A percentile compares a stretch with the other conserved stretches of the same genome.
Conservation (phyloP, 352 stramenopile species). For the Globisporangium viniferum region DNA sequence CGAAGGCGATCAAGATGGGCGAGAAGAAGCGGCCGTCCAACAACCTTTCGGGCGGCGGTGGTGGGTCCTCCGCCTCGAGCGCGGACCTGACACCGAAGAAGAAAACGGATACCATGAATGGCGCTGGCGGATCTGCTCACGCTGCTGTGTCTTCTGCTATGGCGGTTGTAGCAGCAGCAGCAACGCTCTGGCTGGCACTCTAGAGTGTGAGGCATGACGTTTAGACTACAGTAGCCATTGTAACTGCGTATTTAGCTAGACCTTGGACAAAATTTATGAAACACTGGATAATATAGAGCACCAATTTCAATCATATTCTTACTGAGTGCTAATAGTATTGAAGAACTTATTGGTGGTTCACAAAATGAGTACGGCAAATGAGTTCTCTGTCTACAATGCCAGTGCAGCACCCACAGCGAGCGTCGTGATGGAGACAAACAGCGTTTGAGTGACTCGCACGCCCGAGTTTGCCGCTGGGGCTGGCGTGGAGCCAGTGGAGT, state of each 20-base stretch:
- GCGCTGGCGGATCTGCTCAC: background rate
- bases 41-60: background rate
- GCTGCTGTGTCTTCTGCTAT: background rate
- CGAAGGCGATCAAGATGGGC: background rate
- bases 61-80: background rate
- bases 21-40: background rate
- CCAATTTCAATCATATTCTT: background rate
- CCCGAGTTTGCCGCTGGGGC: background rate
- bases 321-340: background rate
- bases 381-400: background rate
- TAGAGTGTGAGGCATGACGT: background rate
- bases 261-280: background rate
- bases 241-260: background rate
- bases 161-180: background rate
- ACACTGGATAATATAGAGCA: background rate
- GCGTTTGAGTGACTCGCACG: background rate
- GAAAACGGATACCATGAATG: slow-evolving; percentile 45
- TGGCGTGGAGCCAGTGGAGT: background rate
- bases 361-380: background rate
- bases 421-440: background rate
- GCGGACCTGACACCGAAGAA: background rate
- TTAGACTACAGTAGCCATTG: background rate
- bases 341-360: background rate
- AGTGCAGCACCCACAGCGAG: background rate
- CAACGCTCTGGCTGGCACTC: background rate